phyloP scores from a whole-genome alignment of 768 basidiomycete species.

The Trametes punicea region DNA sequence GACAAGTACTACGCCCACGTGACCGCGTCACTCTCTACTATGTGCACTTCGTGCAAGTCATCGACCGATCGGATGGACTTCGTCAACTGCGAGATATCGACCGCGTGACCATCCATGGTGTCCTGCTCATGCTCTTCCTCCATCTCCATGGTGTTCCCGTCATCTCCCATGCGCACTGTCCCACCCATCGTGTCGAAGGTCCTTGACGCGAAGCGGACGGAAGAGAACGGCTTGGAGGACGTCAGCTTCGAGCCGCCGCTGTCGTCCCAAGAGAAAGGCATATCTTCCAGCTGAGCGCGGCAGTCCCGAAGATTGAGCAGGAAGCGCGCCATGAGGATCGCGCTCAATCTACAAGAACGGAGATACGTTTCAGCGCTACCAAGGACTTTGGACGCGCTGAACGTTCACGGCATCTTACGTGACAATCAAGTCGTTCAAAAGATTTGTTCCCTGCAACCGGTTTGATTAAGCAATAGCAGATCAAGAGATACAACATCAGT shows the following conservation, averaged over 20 bases:
- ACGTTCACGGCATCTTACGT: too few relatives aligned
- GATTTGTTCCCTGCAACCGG: not conserved
- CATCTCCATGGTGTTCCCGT: not conserved
- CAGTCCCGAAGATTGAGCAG: slow-evolving; percentile 17
- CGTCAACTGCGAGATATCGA: too few relatives aligned
- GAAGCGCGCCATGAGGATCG: slow-evolving; percentile 18
- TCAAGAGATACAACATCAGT: too few relatives aligned
- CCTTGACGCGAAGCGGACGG: not conserved
- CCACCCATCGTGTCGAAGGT: slow-evolving; percentile 7
- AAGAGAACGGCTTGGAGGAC: not conserved
- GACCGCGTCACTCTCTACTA: not conserved
- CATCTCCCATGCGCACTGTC: not conserved
- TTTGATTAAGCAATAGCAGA: not conserved
- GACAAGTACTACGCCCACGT: not conserved
- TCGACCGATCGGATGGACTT: too few relatives aligned
- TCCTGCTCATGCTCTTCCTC: not conserved
- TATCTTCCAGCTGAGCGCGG: slow-evolving; percentile 3
- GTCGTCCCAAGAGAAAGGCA: not conserved
- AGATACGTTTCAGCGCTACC: too few relatives aligned
- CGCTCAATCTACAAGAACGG: slow-evolving; percentile 6
- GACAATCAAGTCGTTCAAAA: slow-evolving; percentile 16
- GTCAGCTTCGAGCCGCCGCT: not conserved
- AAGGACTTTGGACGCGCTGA: too few relatives aligned
- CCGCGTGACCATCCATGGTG: too few relatives aligned
- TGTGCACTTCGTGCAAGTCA: too few relatives aligned